These are phyloP conservation scores for Umbelopsis ramanniana DNA, from an alignment of 192 early-diverging fungal genomes.

Conservation along the genomic window DNA sequence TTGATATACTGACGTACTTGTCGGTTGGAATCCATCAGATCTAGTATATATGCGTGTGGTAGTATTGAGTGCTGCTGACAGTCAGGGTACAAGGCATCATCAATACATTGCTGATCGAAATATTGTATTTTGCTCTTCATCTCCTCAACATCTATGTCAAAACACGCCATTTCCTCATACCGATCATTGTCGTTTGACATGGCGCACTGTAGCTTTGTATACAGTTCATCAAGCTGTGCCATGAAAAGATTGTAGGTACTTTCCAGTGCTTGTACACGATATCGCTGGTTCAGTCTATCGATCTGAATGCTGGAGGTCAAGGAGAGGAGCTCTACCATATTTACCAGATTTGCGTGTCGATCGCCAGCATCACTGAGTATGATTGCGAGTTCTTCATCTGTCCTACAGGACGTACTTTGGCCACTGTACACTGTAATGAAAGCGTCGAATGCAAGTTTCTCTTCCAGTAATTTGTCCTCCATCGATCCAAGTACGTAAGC, in stretches of 20 bases:
- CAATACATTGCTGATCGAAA: conserved; percentile 1
- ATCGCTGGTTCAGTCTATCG: not conserved
- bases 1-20: not conserved
- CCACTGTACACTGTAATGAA: not conserved
- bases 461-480: not conserved
- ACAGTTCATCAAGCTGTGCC: not conserved
- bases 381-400: not conserved
- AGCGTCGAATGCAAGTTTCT: not conserved
- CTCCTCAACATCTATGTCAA: not conserved
- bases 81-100: not conserved
- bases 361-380: not conserved
- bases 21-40: not conserved
- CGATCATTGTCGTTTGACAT: not conserved
- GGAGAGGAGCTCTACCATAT: not conserved
- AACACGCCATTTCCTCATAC: not conserved
- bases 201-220: not conserved
- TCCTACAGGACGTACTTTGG: not conserved
- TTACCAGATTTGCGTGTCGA: not conserved
- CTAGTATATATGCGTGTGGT: not conserved
- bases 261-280: not conserved
- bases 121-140: not conserved
- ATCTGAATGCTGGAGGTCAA: not conserved
- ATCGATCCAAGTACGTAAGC: not conserved
- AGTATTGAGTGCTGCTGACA: not conserved
- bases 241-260: not conserved